Base-by-base conservation (phyloP, 805 yeast genomes). In the Cyberlindnera sargentensis region DNA sequence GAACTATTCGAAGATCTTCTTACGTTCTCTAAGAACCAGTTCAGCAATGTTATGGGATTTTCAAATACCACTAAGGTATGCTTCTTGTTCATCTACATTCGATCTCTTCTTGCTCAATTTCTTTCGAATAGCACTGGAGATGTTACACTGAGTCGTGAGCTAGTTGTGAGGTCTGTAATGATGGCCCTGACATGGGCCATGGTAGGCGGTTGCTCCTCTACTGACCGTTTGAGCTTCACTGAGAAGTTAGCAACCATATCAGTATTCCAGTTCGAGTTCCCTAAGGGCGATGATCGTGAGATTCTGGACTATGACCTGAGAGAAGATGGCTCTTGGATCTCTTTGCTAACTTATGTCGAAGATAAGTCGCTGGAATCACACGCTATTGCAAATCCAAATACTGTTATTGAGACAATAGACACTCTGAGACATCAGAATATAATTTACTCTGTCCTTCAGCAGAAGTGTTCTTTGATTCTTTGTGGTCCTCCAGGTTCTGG, bases 401-500 rank as follows among this genome's bases (percentile, higher is more conserved):
- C 78, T 0, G 76, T 91, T 1, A 73, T 91, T 8, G 85, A 95
- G 0, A 91, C 98, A 0, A 55, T 76, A 1, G 97, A 89, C 50
- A 89, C 96, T 0, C 58, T 72, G 2, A 70, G 80, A 44, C 85
- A 85, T 45, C 91, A 86, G 47, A 58, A 65, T 1, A 54, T 85
- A 8, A 68, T 91, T 2, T 73, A 71, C 43, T 66, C 80, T 0
- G 60, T 84, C 2, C 54, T 90, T 32, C 67, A 68, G 31, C 75
- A 76, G 37, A 81, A 75, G 42, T 65, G 65, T 34, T 78, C 95
- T 0, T 59, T 87, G 15, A 67, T 91, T 27, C 67, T 91, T 24
- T 88, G 96, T 63, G 98, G 98, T 3, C 98, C 98, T 0, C 97
- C 98, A 0, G 98, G 98, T 4, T 84, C 96, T 0, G 98, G 98